Base-by-base conservation (phyloP, 2,329 filamentous ascomycete genomes). In the Leptoxyphium fumago region DNA sequence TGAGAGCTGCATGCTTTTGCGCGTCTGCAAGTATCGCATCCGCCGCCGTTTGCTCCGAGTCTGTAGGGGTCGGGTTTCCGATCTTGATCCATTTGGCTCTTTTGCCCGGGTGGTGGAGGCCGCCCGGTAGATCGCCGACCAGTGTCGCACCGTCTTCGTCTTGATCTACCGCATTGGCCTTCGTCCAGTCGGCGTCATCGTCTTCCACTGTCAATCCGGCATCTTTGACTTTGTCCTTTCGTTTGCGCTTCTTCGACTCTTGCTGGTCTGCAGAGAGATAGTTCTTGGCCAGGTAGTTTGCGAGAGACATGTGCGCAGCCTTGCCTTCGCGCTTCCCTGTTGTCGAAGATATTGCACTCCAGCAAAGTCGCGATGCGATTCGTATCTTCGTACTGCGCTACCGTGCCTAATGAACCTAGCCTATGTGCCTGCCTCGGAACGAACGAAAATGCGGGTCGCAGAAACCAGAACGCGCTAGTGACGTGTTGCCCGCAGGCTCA, bases 251-350 rank as follows among this genome's bases (percentile, higher is more conserved):
- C 54, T 72, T 74, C 26, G 64, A 62, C 43, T 70, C 67, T 54
- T 69, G 71, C 59, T 64, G 57, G 52, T 82, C 77, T 36, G 80
- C 78, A 1, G 74, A 84, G 41, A 98, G 79, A 62, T 98, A 98
- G 63, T 87, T 91, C 50, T 85, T 82, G 32, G 89, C 88, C 30
- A 98, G 77, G 59, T 96, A 98, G 58, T 80, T 78, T 46, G 86
- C 80, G 51, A 95, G 74, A 45, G 73, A 71, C 74, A 80, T 80
- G 50, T 41, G 48, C 40, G 32, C 43, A 28, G n/a, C 4, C 42
- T 29, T 14, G 14, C 14, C 14, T 8, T 11, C 26, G 11, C 13
- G 11, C 40, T 4, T 47, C 7, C 7, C 21, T 26, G 21, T 7
- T 26, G 21, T 26, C 21, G 21, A 26, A 26, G 7, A 7, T 26